Evolutionary conservation across 257 asterid species (phyloP), one percentile per base, ranked within the genome.

Genomic region (Verbascum thapsus): DNA sequence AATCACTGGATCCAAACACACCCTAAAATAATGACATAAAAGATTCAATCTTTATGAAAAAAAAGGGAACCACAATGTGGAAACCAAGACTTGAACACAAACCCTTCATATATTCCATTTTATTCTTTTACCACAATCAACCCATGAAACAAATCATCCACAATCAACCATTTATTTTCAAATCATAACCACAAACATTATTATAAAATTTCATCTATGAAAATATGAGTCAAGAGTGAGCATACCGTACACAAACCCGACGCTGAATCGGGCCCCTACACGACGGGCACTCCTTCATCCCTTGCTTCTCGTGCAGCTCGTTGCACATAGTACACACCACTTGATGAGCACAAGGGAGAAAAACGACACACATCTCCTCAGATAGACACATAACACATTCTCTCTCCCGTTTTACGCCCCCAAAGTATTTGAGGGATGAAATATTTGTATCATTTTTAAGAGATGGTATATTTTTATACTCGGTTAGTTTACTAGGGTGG

Each of bases 201-300:
- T 73, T 72, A 35, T 38, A 67, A 61, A 40, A 69, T 60, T 72
- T 64, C 72, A 40, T 61, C 61, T 67, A 54, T 19, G 22, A 69
- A 70, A 66, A 38, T 45, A 57, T 52, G 3, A 1, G 1, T 78
- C 52, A 85, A 76, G 90, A 64, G 74, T 58, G 73, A 70, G 86
- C 94, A 70, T 80, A 90, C 43, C 95, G 95, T 69, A 83, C 99
- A 55, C 78, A 79, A 26, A 94, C 81, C 2, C 99, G 97, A 74
- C 77, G 78, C 79, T 77, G 90, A 69, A 94, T 94, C 15, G 79
- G 79, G 81, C 85, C 74, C 83, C 99, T 68, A 69, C 99, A 94
- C 1, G 99, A 90, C 39, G 99, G 99, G 72, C 99, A 94, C 66
- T 94, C 97, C 78, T 85, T 86, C 99, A 90, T 90, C 37, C 97